These are phyloP conservation scores for Xylaria sp. DNA, from an alignment of 2,329 filamentous ascomycete genomes.

Conservation along the genomic window DNA sequence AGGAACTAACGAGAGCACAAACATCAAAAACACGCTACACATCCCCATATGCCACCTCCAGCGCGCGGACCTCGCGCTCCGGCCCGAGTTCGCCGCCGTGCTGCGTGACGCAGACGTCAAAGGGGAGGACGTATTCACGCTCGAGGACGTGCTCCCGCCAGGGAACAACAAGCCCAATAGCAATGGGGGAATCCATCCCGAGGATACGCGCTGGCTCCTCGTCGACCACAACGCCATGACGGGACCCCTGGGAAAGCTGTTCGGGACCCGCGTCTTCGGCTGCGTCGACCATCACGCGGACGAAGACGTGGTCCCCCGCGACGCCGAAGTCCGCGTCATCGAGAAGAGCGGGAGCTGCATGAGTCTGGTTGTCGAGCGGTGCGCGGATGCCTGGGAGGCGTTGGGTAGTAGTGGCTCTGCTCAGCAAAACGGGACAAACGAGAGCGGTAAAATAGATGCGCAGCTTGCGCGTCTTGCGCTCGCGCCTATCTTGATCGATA, in stretches of 20 bases:
- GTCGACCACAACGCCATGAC: slow-evolving; percentile 83
- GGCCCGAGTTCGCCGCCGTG: slow-evolving; percentile 76
- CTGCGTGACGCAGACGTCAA: slow-evolving; percentile 69
- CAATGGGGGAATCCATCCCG: slow-evolving; percentile 49
- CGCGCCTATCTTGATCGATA: slow-evolving; percentile 79
- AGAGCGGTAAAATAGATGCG: slow-evolving; percentile 56
- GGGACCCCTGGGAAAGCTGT: slow-evolving; percentile 66
- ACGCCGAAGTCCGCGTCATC: slow-evolving; percentile 67
- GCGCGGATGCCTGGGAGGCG: slow-evolving; percentile 65
- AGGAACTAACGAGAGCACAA: background rate
- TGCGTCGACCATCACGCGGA: slow-evolving; percentile 85
- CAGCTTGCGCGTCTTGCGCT: slow-evolving; percentile 74
- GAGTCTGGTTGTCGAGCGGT: slow-evolving; percentile 73
- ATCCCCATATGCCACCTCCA: slow-evolving; percentile 79
- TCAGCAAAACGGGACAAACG: slow-evolving; percentile 40
- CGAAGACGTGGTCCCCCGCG: slow-evolving; percentile 63
- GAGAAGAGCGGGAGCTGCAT: slow-evolving; percentile 76
- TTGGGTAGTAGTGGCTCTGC: slow-evolving; percentile 44
- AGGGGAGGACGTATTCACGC: slow-evolving; percentile 71
- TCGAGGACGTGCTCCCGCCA: slow-evolving; percentile 63
- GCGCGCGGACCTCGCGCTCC: slow-evolving; percentile 72
- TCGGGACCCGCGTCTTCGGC: slow-evolving; percentile 64
- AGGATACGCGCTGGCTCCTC: slow-evolving; percentile 74
- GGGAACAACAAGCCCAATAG: background rate
- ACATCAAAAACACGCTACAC: slow-evolving; percentile 57